Conservation (phyloP, 768 basidiomycete species). For the Coprinopsis sp. region DNA sequence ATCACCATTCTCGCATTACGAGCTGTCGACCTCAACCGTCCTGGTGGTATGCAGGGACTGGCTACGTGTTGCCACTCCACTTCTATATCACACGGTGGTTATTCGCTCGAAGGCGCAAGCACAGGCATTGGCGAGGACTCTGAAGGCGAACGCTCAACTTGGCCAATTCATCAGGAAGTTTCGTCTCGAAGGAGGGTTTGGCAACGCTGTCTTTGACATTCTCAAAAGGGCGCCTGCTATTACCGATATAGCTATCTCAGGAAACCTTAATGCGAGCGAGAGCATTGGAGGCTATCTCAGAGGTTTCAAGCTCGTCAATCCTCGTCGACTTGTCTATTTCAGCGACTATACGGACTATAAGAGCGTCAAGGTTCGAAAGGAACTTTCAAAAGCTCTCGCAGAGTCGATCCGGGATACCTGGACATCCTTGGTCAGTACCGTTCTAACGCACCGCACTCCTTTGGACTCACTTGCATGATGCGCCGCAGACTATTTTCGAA, state of each 20-base stretch:
- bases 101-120: slow-evolving; percentile 22
- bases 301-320: background rate
- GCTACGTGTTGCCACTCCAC: slow-evolving; percentile 22
- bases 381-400: too few species aligned
- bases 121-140: slow-evolving; percentile 16
- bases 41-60: slow-evolving; percentile 22
- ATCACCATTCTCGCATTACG: slow-evolving; percentile 15
- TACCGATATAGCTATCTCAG: slow-evolving; percentile 5
- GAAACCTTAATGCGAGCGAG: background rate
- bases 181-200: slow-evolving; percentile 21
- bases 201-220: background rate
- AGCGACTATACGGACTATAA: too few species aligned
- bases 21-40: slow-evolving; percentile 13
- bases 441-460: too few species aligned
- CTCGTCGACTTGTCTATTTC: background rate
- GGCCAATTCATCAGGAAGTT: slow-evolving; percentile 19
- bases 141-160: slow-evolving; percentile 10
- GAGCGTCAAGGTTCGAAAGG: too few species aligned
- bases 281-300: background rate
- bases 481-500: too few species aligned
- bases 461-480: too few species aligned
- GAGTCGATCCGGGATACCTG: too few species aligned
- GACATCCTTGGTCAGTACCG: too few species aligned
- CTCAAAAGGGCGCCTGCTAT: background rate
- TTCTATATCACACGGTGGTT: slow-evolving; percentile 21